These are phyloP conservation scores for Pneumocystis carinii DNA, from an alignment of 1,139 yeast species.

Conservation along the genomic window DNA sequence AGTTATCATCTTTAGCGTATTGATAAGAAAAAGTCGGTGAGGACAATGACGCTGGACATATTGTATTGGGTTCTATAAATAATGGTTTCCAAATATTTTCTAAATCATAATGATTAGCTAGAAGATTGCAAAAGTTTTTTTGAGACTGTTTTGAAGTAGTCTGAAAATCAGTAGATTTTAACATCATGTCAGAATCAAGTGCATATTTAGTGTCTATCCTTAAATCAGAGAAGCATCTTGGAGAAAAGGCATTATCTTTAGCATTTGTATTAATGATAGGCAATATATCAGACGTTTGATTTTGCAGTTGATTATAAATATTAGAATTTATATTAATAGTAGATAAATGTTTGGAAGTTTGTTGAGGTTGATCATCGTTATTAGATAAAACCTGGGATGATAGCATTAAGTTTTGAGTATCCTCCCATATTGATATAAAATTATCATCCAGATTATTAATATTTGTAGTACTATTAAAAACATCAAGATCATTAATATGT, in stretches of 20 bases:
- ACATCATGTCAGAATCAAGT: neutral
- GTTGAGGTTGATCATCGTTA: neutral
- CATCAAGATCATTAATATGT: neutral
- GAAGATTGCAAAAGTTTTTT: neutral
- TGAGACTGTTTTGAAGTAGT: neutral
- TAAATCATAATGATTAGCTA: neutral
- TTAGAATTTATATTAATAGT: neutral
- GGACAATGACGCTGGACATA: neutral
- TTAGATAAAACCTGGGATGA: neutral
- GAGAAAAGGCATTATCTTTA: neutral
- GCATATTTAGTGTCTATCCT: neutral
- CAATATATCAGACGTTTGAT: neutral
- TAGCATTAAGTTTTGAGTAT: neutral
- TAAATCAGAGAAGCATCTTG: neutral
- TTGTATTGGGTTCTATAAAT: neutral
- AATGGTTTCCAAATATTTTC: neutral
- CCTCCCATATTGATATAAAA: neutral
- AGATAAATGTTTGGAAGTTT: neutral
- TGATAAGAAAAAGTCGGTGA: neutral
- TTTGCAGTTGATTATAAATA: neutral
- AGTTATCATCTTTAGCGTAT: neutral
- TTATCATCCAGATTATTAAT: neutral
- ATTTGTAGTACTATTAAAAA: neutral
- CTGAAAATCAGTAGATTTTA: neutral
- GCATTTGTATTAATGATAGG: neutral